Conservation (phyloP, 148 eudicot genomes). For the Silene conica region DNA sequence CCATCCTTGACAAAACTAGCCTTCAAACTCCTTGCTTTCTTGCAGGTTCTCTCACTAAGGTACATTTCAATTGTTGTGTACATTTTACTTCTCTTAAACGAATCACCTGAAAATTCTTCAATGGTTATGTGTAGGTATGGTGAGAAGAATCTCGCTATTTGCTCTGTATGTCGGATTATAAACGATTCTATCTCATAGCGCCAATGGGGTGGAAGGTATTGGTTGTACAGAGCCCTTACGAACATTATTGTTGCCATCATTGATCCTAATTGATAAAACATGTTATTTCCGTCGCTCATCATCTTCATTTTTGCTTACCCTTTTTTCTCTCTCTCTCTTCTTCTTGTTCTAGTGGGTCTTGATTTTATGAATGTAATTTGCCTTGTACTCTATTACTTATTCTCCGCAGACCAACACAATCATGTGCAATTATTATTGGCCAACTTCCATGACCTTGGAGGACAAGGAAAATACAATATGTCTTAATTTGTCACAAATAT, state of each 20-base stretch:
- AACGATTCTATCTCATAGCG: not conserved
- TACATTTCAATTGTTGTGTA: not conserved
- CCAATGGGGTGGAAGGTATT: not conserved
- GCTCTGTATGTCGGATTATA: not conserved
- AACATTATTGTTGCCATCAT: not conserved
- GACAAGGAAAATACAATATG: too few relatives aligned
- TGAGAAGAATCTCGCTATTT: not conserved
- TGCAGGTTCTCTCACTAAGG: not conserved
- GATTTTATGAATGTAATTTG: too few relatives aligned
- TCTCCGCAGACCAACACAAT: too few relatives aligned
- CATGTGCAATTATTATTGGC: too few relatives aligned
- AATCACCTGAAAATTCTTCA: not conserved
- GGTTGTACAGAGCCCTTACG: not conserved
- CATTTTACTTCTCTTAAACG: not conserved
- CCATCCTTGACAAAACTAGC: not conserved
- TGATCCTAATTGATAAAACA: not conserved
- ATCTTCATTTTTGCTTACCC: too few relatives aligned
- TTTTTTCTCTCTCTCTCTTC: too few relatives aligned
- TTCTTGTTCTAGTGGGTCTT: too few relatives aligned
- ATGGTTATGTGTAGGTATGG: not conserved
- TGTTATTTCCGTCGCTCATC: not conserved
- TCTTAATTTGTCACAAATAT: too few relatives aligned
- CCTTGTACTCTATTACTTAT: too few relatives aligned
- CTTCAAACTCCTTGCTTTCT: not conserved
- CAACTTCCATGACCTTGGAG: too few relatives aligned